Base-by-base conservation (phyloP, 2,329 filamentous ascomycete species). In the Claviceps pusilla region DNA sequence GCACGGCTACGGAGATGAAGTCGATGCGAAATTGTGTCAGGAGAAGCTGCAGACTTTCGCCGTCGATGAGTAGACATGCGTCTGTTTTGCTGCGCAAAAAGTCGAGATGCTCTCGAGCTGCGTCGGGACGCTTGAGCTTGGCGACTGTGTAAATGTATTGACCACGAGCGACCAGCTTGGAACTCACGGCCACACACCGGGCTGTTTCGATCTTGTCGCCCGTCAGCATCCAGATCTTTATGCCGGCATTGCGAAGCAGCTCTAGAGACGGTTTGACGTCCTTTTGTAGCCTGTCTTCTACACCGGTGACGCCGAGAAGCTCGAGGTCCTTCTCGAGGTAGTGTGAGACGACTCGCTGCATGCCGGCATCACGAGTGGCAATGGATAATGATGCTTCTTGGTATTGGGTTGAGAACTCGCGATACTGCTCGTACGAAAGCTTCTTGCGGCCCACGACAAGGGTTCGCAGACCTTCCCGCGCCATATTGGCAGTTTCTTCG, bases 191-290 rank as follows among this genome's bases (percentile, higher is more conserved):
- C 12, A 98, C 91, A 69, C 93, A 98, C 41, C 93, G 84, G 16
- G 93, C 93, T 14, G 93, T 98, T 71, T 98, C 93, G 3, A 98
- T 88, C 70, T 98, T 98, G 75, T 98, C 93, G 49, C 93, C 93
- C 0, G 93, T 98, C 66, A 98, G 76, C 93, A 98, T 98, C 93
- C 93, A 98, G 51, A 98, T 97, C 69, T 97, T 97, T 71, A 98
- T 93, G 31, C 93, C 93, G 0, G 93, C 93, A 63, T 98, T 98
- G 60, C 93, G 87, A 52, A 98, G 79, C 5, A 98, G 80, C 68
- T 98, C 94, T 6, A 98, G 76, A 0, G 89, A 95, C 1, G 91
- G 87, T 68, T 97, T 98, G 64, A 98, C 93, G 64, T 97, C 89
- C 58, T 84, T 84, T 67, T 98, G 93, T 12, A 98, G 79, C 66